Conservation (phyloP, 176 grass and related monocot genomes). For the Phoenix roebelenii region DNA sequence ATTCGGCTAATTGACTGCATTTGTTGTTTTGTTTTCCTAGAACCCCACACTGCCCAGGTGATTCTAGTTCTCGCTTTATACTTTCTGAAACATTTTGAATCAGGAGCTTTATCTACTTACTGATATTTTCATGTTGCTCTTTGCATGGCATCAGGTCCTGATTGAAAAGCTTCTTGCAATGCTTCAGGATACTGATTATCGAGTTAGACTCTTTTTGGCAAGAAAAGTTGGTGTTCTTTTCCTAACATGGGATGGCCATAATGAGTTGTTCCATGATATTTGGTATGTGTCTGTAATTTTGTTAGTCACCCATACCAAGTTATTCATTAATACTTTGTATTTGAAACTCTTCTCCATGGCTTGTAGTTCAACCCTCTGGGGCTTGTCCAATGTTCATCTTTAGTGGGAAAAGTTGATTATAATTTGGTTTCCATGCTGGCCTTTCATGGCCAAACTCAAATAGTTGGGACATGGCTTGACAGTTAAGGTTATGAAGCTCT, state of each 20-base stretch:
- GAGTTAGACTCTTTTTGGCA: slow-evolving; percentile 78
- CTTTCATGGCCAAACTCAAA: too few relatives aligned
- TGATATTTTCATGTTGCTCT: neutral
- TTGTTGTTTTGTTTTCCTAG: slow-evolving; percentile 59
- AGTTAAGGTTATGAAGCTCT: too few relatives aligned
- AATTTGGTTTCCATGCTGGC: too few relatives aligned
- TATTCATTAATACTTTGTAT: too few relatives aligned
- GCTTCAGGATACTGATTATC: slow-evolving; percentile 90
- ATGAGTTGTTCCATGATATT: slow-evolving; percentile 81
- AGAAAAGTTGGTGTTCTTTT: slow-evolving; percentile 77
- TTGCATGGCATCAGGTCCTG: slow-evolving; percentile 43
- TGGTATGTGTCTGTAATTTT: slow-evolving; percentile 29
- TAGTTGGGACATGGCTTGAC: too few relatives aligned
- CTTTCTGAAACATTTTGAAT: too few relatives aligned
- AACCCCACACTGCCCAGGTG: slow-evolving; percentile 69
- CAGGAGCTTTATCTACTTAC: neutral
- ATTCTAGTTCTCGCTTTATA: neutral
- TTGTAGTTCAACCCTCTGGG: too few relatives aligned
- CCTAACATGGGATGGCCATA: slow-evolving; percentile 91
- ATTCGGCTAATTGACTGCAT: slow-evolving; percentile 76
- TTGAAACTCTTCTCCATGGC: too few relatives aligned
- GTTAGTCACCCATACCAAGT: too few relatives aligned
- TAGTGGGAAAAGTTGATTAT: too few relatives aligned
- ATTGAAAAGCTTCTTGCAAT: slow-evolving; percentile 68
- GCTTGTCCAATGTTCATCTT: too few relatives aligned